Conservation (phyloP, 306 rosid genomes). For the Hippophae gyantsensis region DNA sequence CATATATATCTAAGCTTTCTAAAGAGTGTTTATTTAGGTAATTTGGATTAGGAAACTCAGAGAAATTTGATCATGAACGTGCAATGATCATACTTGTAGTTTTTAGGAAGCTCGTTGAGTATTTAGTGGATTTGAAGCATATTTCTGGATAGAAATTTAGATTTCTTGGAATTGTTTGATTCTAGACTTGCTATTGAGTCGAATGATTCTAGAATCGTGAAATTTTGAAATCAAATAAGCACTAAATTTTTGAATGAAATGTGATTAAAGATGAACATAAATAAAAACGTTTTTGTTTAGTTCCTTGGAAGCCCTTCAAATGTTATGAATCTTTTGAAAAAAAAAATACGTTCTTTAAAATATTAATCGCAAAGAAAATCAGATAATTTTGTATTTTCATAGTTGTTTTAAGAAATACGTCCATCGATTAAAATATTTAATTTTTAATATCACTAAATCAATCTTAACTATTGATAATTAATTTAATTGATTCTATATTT, state of each 20-base stretch:
- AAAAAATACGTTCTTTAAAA: no score
- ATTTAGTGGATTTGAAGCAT: constrained; percentile 1
- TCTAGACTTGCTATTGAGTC: not conserved
- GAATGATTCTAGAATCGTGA: not conserved
- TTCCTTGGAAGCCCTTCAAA: no score
- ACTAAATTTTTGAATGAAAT: not conserved
- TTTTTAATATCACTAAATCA: no score
- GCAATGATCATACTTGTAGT: constrained; percentile 13
- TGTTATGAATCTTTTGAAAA: no score
- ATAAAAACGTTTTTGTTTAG: no score
- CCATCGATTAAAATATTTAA: no score
- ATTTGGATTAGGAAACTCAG: constrained; percentile 3
- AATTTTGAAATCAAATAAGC: not conserved
- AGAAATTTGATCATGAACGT: constrained; percentile 6
- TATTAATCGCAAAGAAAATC: no score
- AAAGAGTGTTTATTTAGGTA: not conserved
- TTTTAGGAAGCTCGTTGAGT: not conserved
- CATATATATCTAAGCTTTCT: constrained; percentile 13
- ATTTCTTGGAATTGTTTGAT: not conserved
- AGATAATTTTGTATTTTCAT: no score
- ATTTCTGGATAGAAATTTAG: not conserved
- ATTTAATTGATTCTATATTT: no score
- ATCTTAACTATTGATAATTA: no score
- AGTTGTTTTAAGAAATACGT: no score
- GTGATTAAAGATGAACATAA: constrained; percentile 4